Conservation (phyloP, 768 basidiomycete species). For the Psilocybe sp. region DNA sequence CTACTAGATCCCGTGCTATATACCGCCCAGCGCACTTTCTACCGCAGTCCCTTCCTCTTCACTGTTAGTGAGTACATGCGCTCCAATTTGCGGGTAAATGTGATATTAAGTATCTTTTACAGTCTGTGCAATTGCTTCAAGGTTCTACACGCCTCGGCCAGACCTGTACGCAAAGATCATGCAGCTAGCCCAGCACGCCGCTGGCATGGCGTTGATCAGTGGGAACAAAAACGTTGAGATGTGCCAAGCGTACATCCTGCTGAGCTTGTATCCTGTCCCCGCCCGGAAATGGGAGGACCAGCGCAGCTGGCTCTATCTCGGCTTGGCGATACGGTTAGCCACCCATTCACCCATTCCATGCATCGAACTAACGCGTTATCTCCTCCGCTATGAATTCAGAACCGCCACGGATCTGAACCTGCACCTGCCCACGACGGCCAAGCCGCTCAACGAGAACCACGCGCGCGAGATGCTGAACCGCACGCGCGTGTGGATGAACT, state of each 20-base stretch:
- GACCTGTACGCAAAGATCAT: conserved; percentile 69
- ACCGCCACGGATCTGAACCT: conserved; percentile 89
- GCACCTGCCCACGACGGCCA: conserved; percentile 70
- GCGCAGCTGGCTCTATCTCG: conserved; percentile 85
- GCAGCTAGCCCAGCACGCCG: conserved; percentile 74
- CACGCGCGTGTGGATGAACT: conserved; percentile 87
- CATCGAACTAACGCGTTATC: conserved; percentile 9
- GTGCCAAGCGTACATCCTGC: conserved; percentile 77
- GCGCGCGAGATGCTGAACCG: conserved; percentile 88
- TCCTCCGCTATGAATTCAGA: conserved; percentile 33
- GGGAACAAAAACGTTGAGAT: conserved; percentile 84
- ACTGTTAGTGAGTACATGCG: conserved; percentile 68
- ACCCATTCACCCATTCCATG: conserved; percentile 2
- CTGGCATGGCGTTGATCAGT: conserved; percentile 71
- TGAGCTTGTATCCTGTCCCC: conserved; percentile 76
- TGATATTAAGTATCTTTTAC: conserved; percentile 1
- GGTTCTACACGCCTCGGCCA: conserved; percentile 71
- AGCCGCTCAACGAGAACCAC: conserved; percentile 75
- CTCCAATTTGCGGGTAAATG: neutral
- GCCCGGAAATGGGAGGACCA: conserved; percentile 86
- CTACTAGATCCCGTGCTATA: conserved; percentile 82
- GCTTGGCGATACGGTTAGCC: conserved; percentile 77
- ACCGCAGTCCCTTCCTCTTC: conserved; percentile 87
- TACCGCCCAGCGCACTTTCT: conserved; percentile 76
- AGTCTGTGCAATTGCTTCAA: conserved; percentile 88